Evolutionary conservation across 208 protist species (phyloP).

Genomic region (Leishmania aethiopica): DNA sequence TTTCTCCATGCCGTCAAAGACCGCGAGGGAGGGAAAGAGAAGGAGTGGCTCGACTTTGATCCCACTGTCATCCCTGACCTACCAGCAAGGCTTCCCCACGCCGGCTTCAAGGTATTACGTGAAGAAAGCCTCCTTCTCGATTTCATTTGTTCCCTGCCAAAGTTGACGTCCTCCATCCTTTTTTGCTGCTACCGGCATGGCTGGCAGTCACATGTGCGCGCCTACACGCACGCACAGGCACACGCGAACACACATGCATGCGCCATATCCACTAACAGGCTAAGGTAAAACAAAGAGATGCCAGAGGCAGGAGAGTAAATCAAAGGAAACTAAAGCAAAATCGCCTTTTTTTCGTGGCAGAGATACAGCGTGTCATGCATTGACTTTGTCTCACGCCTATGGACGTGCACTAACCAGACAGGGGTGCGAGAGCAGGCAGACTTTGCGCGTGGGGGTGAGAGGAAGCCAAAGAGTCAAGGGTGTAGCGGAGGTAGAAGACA

Average conservation of each 20-base stretch:
- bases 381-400: background rate
- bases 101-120: background rate
- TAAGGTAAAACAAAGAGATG: background rate
- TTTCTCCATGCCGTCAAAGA: background rate
- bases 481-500: background rate
- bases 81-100: background rate
- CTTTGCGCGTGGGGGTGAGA: background rate
- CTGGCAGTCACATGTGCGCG: background rate
- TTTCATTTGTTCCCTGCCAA: slow-evolving; percentile 4
- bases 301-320: background rate
- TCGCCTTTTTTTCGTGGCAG: background rate
- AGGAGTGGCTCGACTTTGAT: background rate
- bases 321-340: background rate
- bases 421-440: background rate
- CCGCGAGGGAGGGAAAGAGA: background rate
- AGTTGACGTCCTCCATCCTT: background rate
- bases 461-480: background rate
- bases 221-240: background rate
- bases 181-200: background rate
- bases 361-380: background rate
- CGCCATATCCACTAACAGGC: background rate
- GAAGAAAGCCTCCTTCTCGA: slow-evolving; percentile 3
- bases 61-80: background rate
- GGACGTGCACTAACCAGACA: background rate
- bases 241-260: background rate